Base-by-base conservation (phyloP, 1,139 yeast genomes). In the Pichia cactophila region DNA sequence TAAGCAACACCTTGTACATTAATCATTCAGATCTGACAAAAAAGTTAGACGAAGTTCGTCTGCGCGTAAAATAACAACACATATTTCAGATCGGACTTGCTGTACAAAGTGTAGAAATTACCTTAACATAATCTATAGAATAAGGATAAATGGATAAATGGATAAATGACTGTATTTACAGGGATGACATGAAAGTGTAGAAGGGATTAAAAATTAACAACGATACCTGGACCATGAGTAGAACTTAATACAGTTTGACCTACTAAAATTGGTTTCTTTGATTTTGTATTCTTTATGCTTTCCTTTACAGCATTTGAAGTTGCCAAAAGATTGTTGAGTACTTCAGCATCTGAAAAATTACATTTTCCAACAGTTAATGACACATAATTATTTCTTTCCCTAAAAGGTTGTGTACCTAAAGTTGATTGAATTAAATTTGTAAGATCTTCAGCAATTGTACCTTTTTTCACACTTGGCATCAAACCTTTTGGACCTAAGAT, bases 401-500 rank as follows among this genome's bases (percentile, higher is more conserved):
- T 81, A 74, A 89, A 73, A 62, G 85, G 81, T 59, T 81, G 74
- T 33, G 85, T 78, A 41, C 95, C 94, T 44, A 79, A 70, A 48
- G 81, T 80, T 26, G 72, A 69, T 43, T 68, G 65, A 55, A 89
- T 74, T 53, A 84, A 69, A 11, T 67, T 65, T 33, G 69, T 71
- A 38, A 87, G 69, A 57, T 87, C 80, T n/a, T 77, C 79, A 1
- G 87, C 74, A 17, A 92, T 94, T 1, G 97, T 90, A 16, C 96
- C 95, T 63, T 82, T 85, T 69, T 89, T 90, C 17, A 78, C 80
- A 45, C 78, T 76, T 45, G 98, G 98, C 87, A 90, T 84, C 56
- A 92, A 75, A 31, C 96, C 96, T 61, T 76, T 81, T 41, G 96
- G 95, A 52, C 98, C 97, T 57, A 94, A 74, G 16, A 77, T 72